Base-by-base conservation (phyloP, 1,139 yeast genomes). In the Debaryomyces udenii region DNA sequence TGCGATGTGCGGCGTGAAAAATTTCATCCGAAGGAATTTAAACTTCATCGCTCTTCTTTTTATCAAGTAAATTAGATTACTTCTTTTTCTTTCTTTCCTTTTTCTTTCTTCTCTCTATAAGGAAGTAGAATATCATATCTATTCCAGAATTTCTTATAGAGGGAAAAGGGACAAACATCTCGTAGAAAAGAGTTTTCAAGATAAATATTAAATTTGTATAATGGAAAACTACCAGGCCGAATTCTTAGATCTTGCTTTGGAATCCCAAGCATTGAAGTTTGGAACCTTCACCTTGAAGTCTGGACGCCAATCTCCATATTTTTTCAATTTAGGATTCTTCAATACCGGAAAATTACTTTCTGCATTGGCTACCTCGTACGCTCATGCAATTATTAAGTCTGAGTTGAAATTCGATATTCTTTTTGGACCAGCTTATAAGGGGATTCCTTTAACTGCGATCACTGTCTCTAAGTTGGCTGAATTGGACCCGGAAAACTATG, bases 391-490 rank as follows among this genome's bases (percentile, higher is more conserved):
- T 52, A 83, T 90, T 50, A 81, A 79, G 38, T 77, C 93, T 1
- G 90, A 85, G 3, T 61, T 93, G 43, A 84, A 89, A 61, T 91
- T 93, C 55, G 99, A 93, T 57, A 83, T 93, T 30, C 72, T 93
- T 43, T 93, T 93, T 57, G 99, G 99, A 9, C 99, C 99, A 13
- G 99, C 99, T 22, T 93, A 93, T 69, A 93, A 93, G 69, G 99
- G 99, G 18, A 93, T 93, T 53, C 96, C 99, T 23, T 75, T 93
- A 42, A 96, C 96, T 40, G 96, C 99, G 6, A 79, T 91, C 45
- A 89, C 96, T 9, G 89, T 88, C 42, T 90, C 94, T 43, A 91
- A 93, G 65, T 76, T 93, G 50, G 95, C 94, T 27, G 98, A 93
- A 66, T 74, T 90, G 51, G 93, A 87, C 45, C 90, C 90, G n/a